These are phyloP conservation scores for Boletus reticulatus DNA, from an alignment of 768 basidiomycete species.

Conservation along the genomic window DNA sequence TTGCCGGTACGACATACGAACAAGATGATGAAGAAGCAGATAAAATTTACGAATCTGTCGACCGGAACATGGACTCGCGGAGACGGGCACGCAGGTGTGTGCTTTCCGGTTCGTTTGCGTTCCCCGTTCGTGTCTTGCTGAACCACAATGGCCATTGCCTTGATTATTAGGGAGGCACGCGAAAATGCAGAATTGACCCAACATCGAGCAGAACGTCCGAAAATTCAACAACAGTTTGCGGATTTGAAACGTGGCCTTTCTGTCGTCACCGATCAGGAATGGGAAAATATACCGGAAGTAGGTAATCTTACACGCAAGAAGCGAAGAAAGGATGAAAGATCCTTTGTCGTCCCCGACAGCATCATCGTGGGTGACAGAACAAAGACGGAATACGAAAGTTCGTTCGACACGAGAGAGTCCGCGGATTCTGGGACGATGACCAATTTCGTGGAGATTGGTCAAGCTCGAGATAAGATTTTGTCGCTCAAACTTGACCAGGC, in stretches of 20 bases:
- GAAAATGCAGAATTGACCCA: constrained; percentile 74
- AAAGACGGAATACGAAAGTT: constrained; percentile 73
- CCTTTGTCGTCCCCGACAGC: constrained; percentile 91
- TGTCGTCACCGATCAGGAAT: constrained; percentile 85
- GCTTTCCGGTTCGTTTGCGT: constrained; percentile 40
- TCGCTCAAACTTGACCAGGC: constrained; percentile 94
- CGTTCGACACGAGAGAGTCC: constrained; percentile 72
- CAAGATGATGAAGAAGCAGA: constrained; percentile 98
- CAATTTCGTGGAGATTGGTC: constrained; percentile 95
- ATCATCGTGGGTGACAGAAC: constrained; percentile 83
- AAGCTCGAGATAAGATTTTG: constrained; percentile 92
- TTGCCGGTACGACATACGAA: constrained; percentile 95
- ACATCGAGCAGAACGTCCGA: constrained; percentile 84
- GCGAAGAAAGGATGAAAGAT: constrained; percentile 78
- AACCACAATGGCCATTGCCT: not conserved
- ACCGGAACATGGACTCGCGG: constrained; percentile 85
- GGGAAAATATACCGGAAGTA: constrained; percentile 95
- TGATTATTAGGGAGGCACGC: constrained; percentile 57
- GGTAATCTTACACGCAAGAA: constrained; percentile 93
- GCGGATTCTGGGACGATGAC: constrained; percentile 79
- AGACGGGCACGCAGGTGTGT: constrained; percentile 76
- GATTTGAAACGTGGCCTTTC: constrained; percentile 91
- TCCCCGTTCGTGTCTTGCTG: not conserved
- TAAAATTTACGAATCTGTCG: constrained; percentile 90
- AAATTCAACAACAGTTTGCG: constrained; percentile 93